These are phyloP conservation scores for Beauveria sp. DNA, from an alignment of 2,329 filamentous ascomycete species.

Conservation along the genomic window DNA sequence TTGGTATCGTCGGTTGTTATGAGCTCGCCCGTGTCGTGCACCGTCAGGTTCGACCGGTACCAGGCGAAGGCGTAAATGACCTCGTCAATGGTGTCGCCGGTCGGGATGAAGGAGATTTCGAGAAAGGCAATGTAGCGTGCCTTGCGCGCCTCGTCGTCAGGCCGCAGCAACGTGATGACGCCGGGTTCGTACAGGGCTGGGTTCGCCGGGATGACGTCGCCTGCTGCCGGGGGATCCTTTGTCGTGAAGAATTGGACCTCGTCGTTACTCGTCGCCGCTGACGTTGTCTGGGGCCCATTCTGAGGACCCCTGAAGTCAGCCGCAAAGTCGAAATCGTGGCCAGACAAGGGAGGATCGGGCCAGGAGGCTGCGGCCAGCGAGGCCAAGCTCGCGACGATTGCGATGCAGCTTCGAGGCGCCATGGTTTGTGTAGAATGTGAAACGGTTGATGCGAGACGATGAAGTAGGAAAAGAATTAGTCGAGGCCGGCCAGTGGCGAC, in stretches of 20 bases:
- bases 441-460: not conserved
- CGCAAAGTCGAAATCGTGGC: constrained; percentile 1
- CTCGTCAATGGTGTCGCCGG: not conserved
- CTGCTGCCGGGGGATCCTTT: not conserved
- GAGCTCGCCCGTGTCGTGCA: not conserved
- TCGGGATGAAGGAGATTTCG: not conserved
- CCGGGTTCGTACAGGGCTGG: not conserved
- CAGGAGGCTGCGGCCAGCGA: not conserved
- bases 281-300: not conserved
- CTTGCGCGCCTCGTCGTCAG: not conserved
- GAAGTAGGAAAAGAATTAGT: not conserved
- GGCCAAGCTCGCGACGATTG: not conserved
- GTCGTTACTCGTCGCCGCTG: not conserved
- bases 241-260: not conserved
- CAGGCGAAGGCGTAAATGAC: not conserved
- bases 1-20: not conserved
- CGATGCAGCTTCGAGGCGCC: not conserved
- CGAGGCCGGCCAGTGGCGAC: not conserved
- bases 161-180: not conserved
- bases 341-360: constrained; percentile 1
- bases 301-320: not conserved
- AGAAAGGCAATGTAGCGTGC: constrained; percentile 3
- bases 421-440: not conserved
- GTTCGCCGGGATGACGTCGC: not conserved
- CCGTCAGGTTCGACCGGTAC: not conserved